Base-by-base conservation (phyloP, 768 basidiomycete genomes). In the Pisolithus albus region DNA sequence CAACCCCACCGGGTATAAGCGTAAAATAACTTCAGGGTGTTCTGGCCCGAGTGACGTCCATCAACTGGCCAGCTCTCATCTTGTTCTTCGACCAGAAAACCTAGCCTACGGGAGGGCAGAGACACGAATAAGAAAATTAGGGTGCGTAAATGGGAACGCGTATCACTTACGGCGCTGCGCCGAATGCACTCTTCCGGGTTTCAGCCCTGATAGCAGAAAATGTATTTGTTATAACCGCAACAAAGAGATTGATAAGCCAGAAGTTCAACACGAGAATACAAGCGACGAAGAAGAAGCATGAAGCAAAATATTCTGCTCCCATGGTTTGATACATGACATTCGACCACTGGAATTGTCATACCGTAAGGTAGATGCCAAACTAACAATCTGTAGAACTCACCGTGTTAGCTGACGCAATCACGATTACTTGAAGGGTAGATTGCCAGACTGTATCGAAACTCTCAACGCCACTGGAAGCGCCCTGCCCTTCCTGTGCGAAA, bases 221-320 rank as follows among this genome's bases (percentile, higher is more conserved):
- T 0, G 90, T 89, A 61, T 92, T 88, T 26, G 92, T 91, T 56
- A 95, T 94, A n/a, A 96, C 92, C 16, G 94, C 93, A 51, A 96
- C 90, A 64, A 94, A 88, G 41, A 96, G 68, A 64, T 93, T 92
- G 74, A 94, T 85, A 52, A 95, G 75, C 90, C 90, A 92, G 64
- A 96, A 91, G 67, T 97, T 95, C 59, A 97, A 76, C 21, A 96
- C 78, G 56, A 98, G 71, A 54, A 97, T 73, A 50, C 84, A 84
- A 28, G 83, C 69, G 54, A 97, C 84, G 72, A 90, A 96, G 71
- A 90, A 97, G 52, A 93, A 73, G 55, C 80, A 86, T 1, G 92
- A 89, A n/a, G 85, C 70, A 63, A 87, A 89, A 68, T 85, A 94
- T 62, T 98, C 95, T 0, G 93, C 75, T 60, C 92, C 89, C 63